Percentiles rank a stretch among this genome's conserved stretches.
Evolutionary conservation across 768 basidiomycete species (phyloP).

Genomic region (Pisolithus tinctorius): DNA sequence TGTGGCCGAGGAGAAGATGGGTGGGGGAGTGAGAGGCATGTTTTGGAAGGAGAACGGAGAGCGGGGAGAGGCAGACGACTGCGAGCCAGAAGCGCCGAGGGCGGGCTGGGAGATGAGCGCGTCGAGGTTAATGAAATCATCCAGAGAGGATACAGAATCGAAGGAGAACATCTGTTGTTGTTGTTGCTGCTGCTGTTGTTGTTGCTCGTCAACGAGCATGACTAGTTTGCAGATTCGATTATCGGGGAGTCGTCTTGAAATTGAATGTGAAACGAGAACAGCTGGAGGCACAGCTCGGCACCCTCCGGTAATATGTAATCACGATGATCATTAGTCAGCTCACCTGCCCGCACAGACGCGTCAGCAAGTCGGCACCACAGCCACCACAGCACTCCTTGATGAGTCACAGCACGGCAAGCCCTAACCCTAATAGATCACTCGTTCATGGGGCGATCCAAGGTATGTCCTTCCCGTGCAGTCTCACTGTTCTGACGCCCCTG

Average conservation of each 20-base stretch:
- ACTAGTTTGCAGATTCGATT: background rate
- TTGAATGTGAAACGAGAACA: background rate
- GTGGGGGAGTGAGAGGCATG: slow-evolving; percentile 41
- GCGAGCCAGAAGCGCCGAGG: slow-evolving; percentile 27
- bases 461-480: background rate
- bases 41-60: slow-evolving; percentile 28
- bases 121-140: slow-evolving; percentile 65
- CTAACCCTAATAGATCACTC: background rate
- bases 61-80: slow-evolving; percentile 38
- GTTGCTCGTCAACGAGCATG: slow-evolving; percentile 40
- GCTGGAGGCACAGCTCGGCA: background rate
- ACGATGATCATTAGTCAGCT: too few relatives aligned
- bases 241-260: background rate
- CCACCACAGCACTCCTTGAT: background rate
- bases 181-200: slow-evolving; percentile 8
- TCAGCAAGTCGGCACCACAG: too few relatives aligned
- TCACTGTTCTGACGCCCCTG: background rate
- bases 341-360: too few relatives aligned
- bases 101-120: slow-evolving; percentile 28
- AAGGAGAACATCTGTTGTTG: slow-evolving; percentile 17
- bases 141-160: slow-evolving; percentile 30
- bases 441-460: slow-evolving; percentile 7
- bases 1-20: slow-evolving; percentile 34
- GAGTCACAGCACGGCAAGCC: slow-evolving; percentile 2
- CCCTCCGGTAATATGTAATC: background rate